Conservation (phyloP, 371 early-diverging fungal genomes). For the Mortierella sp. region DNA sequence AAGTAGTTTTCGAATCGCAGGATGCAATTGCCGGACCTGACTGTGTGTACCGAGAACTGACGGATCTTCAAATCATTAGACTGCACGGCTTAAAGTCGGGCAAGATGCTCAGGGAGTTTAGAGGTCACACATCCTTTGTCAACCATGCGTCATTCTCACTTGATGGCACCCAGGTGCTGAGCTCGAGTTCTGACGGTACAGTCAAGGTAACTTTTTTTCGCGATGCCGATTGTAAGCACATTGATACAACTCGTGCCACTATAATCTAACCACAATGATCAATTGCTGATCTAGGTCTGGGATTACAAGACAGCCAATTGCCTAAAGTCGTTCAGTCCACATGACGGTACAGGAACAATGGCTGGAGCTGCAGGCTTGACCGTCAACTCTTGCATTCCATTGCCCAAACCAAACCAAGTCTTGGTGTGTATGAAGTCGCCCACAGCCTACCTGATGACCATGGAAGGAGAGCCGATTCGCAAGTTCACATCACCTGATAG, state of each 20-base stretch:
- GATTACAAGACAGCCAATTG: slow-evolving; percentile 72
- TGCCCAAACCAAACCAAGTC: slow-evolving; percentile 62
- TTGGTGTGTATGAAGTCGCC: slow-evolving; percentile 80
- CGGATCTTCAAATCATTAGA: slow-evolving; percentile 41
- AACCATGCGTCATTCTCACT: slow-evolving; percentile 78
- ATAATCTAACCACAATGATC: no score
- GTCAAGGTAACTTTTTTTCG: slow-evolving; percentile 69
- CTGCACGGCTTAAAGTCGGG: slow-evolving; percentile 91
- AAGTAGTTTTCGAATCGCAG: no score
- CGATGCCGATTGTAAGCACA: not conserved
- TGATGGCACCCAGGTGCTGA: slow-evolving; percentile 76
- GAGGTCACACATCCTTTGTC: slow-evolving; percentile 90
- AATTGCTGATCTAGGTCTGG: slow-evolving; percentile 70
- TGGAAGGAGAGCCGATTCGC: slow-evolving; percentile 63
- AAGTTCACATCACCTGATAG: slow-evolving; percentile 35
- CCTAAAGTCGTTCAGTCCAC: slow-evolving; percentile 62
- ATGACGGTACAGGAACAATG: slow-evolving; percentile 52
- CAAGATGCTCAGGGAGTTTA: slow-evolving; percentile 86
- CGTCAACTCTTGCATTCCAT: slow-evolving; percentile 46
- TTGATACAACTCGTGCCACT: not conserved
- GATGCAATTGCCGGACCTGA: no score
- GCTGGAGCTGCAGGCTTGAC: slow-evolving; percentile 56
- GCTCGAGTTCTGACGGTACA: slow-evolving; percentile 89
- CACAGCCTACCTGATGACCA: slow-evolving; percentile 66
- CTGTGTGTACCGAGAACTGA: not conserved